A percentile compares a stretch with the other conserved stretches of the same genome.
Evolutionary conservation across 257 asterid species (phyloP).

Genomic region (Capsicum chinense): DNA sequence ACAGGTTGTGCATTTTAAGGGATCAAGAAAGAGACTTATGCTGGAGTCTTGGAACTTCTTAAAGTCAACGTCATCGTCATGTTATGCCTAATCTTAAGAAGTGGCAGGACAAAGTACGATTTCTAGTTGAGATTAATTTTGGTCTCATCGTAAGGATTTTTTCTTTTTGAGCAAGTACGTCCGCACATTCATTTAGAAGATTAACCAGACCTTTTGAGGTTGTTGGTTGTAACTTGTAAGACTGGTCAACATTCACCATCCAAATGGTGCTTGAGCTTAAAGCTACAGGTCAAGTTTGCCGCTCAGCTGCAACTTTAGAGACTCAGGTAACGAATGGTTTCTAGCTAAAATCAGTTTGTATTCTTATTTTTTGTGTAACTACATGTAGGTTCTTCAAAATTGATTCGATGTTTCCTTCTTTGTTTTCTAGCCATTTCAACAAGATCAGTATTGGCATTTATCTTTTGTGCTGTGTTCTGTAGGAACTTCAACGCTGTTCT

Average conservation of each 20-base stretch:
- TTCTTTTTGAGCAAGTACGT: background rate
- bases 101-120: constrained; percentile 93
- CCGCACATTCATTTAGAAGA: background rate
- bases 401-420: background rate
- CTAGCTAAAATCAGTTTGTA: background rate
- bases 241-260: background rate
- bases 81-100: constrained; percentile 82
- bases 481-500: background rate
- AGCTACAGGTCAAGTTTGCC: background rate
- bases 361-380: background rate
- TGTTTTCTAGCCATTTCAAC: background rate
- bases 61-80: constrained; percentile 51
- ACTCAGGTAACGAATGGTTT: background rate
- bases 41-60: constrained; percentile 88
- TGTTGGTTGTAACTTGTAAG: background rate
- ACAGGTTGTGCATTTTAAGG: constrained; percentile 96
- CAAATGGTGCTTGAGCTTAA: constrained; percentile 16
- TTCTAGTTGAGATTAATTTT: constrained; percentile 45
- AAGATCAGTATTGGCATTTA: background rate
- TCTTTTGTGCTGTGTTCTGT: background rate
- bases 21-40: constrained; percentile 95
- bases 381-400: background rate
- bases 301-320: constrained; percentile 16
- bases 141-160: background rate
- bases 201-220: background rate